Evolutionary conservation across 352 stramenopile species (phyloP).

Genomic region (Phytophthora meadii): DNA sequence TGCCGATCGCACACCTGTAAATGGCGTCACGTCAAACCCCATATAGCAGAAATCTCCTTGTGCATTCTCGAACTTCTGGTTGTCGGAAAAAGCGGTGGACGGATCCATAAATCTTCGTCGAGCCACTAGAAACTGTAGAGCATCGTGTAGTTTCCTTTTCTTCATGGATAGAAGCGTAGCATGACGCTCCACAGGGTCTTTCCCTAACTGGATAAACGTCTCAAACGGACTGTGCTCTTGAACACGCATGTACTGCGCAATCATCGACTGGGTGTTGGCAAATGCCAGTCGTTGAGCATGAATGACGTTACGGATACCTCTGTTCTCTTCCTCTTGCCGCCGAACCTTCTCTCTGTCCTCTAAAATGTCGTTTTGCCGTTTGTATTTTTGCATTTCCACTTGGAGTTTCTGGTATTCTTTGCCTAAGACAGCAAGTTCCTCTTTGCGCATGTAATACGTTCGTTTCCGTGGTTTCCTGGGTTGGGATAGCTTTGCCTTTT

Average conservation of each 20-base stretch:
- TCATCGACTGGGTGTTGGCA: slow-evolving; percentile 49
- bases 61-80: slow-evolving; percentile 52
- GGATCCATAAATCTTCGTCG: slow-evolving; percentile 42
- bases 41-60: slow-evolving; percentile 48
- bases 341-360: slow-evolving; percentile 32
- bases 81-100: slow-evolving; percentile 43
- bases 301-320: slow-evolving; percentile 36
- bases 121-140: slow-evolving; percentile 42
- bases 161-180: slow-evolving; percentile 47
- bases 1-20: slow-evolving; percentile 32
- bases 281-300: slow-evolving; percentile 46
- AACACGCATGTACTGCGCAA: slow-evolving; percentile 49
- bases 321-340: slow-evolving; percentile 32
- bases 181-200: slow-evolving; percentile 38
- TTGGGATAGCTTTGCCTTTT: slow-evolving; percentile 16
- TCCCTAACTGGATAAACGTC: slow-evolving; percentile 48
- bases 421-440: slow-evolving; percentile 35
- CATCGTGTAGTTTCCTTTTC: slow-evolving; percentile 43
- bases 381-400: slow-evolving; percentile 30
- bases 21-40: slow-evolving; percentile 64
- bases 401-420: slow-evolving; percentile 35
- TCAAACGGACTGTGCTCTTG: slow-evolving; percentile 47
- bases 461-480: slow-evolving; percentile 43
- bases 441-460: slow-evolving; percentile 63
- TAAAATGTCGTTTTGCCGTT: slow-evolving; percentile 26